These are phyloP conservation scores for Euclidium syriacum DNA, from an alignment of 345 rosid genomes.

Conservation along the genomic window DNA sequence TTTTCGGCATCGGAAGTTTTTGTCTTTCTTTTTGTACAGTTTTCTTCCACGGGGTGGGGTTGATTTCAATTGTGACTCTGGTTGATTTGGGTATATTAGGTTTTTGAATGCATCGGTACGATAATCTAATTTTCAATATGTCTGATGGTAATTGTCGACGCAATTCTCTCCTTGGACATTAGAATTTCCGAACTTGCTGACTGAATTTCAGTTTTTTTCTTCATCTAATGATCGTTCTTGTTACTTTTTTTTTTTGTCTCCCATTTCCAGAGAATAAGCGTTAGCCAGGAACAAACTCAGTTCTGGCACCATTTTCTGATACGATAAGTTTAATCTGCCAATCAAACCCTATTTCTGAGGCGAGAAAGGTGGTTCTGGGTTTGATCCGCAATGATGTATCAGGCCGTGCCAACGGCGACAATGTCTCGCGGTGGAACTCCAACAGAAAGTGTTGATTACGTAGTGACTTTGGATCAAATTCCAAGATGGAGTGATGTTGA, in stretches of 20 bases:
- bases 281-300: background rate
- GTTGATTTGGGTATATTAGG: constrained; percentile 3
- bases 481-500: constrained; percentile 94
- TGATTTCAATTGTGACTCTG: background rate
- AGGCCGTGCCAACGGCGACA: constrained; percentile 51
- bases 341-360: background rate
- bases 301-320: background rate
- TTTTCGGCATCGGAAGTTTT: background rate
- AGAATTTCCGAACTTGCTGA: constrained; percentile 7
- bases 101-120: background rate
- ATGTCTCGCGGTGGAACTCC: constrained; percentile 48
- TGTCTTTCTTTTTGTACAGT: background rate
- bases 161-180: constrained; percentile 13
- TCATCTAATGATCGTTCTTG: constrained; percentile 10
- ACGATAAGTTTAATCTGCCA: background rate
- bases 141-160: background rate
- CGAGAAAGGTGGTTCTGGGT: constrained; percentile 14
- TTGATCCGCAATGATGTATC: constrained; percentile 52
- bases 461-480: constrained; percentile 80
- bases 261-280: constrained; percentile 6
- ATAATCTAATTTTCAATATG: background rate
- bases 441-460: constrained; percentile 50
- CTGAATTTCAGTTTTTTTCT: background rate
- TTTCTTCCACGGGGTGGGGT: background rate
- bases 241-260: background rate